Percentiles rank a stretch among this genome's conserved stretches.
These are phyloP conservation scores for Striga asiatica DNA, from an alignment of 257 asterid genomes.

Conservation along the genomic window DNA sequence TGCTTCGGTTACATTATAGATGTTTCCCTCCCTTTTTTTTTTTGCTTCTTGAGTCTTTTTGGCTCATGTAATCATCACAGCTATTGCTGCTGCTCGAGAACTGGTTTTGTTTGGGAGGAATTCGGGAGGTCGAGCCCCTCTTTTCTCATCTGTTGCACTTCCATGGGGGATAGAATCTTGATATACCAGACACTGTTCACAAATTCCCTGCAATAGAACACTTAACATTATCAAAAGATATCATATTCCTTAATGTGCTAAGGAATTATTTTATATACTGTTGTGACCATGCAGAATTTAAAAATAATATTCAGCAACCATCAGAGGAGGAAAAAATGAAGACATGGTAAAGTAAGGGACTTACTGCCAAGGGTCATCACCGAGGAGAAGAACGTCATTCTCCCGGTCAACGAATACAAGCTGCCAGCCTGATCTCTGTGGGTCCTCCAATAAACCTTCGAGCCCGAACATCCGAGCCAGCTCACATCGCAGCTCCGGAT, in stretches of 20 bases:
- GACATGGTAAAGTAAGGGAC: slow-evolving; percentile 17
- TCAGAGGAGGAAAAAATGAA: not conserved
- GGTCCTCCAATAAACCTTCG: slow-evolving; percentile 90
- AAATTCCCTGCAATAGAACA: slow-evolving; percentile 48
- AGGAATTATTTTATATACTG: too few relatives aligned
- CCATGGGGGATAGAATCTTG: slow-evolving; percentile 82
- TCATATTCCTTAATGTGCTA: too few relatives aligned
- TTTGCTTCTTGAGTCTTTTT: slow-evolving; percentile 38
- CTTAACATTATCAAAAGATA: not conserved
- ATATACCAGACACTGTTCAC: slow-evolving; percentile 77
- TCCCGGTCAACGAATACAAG: slow-evolving; percentile 99
- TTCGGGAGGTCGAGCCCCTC: slow-evolving; percentile 63
- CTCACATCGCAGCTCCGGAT: slow-evolving; percentile 81
- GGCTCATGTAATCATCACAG: slow-evolving; percentile 41
- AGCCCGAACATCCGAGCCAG: slow-evolving; percentile 93
- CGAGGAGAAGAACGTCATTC: slow-evolving; percentile 92
- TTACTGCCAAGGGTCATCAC: slow-evolving; percentile 99
- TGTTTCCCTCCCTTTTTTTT: not conserved
- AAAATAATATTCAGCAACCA: not conserved
- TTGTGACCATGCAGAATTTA: not conserved
- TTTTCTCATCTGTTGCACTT: slow-evolving; percentile 94
- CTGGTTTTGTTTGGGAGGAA: slow-evolving; percentile 29
- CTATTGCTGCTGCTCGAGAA: slow-evolving; percentile 31
- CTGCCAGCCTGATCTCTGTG: slow-evolving; percentile 99
- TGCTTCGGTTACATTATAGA: not conserved